phyloP scores from a whole-genome alignment of 345 rosid species.

The Ceriops tagal region DNA sequence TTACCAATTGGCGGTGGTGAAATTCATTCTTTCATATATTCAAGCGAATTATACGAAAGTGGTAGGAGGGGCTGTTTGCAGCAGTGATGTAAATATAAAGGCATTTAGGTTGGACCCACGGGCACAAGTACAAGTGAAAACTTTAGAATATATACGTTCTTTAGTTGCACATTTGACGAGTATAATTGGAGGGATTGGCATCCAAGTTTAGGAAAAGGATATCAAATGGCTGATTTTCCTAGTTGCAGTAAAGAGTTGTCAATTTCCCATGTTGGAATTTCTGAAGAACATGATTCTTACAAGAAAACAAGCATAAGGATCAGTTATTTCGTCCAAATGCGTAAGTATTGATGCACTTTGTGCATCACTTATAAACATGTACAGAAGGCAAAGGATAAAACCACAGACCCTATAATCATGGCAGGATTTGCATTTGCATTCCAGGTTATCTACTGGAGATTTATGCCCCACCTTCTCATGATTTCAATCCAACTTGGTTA shows the following conservation, averaged over 20 bases:
- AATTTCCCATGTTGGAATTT: constrained; percentile 10
- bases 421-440: constrained; percentile 1
- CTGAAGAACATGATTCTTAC: constrained; percentile 12
- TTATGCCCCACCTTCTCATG: constrained; percentile 24
- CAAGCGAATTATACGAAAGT: too few relatives aligned
- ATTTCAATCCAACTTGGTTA: constrained; percentile 16
- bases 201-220: neutral
- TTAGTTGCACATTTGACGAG: too few relatives aligned
- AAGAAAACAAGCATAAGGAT: constrained; percentile 6
- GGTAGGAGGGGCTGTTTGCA: too few relatives aligned
- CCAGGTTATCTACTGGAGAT: constrained; percentile 12
- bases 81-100: too few relatives aligned
- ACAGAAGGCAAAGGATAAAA: neutral
- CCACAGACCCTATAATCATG: neutral
- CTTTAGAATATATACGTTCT: too few relatives aligned
- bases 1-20: too few relatives aligned
- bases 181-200: too few relatives aligned
- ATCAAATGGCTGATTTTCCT: neutral
- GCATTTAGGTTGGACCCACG: too few relatives aligned
- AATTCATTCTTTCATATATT: too few relatives aligned
- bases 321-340: neutral
- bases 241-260: neutral
- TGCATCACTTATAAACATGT: neutral
- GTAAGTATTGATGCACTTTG: constrained; percentile 1
- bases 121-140: too few relatives aligned